Base-by-base conservation (phyloP, 75 land plant species). In the Larix kaempferi region DNA sequence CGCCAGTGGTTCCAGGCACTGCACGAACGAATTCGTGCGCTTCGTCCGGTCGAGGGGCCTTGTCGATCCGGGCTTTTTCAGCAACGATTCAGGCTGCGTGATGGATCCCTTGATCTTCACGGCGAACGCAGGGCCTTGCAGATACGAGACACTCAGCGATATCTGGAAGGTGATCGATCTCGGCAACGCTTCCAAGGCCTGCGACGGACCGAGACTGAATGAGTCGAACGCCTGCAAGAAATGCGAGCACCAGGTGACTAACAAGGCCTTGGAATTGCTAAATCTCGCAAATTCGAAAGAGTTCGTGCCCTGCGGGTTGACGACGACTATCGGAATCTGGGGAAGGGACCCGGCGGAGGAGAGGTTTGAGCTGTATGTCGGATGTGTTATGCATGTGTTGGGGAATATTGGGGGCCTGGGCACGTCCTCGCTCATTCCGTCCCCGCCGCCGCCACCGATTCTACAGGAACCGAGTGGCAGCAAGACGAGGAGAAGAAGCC, bases 271-370 rank as follows among this genome's bases (percentile, higher is more conserved):
- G 72, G 2, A 61, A 3, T 65, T 83, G 14, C 59, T 83, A 6
- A 56, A 75, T 41, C 0, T 41, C 37, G 75, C 84, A 5, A 33
- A 71, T 22, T 75, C 74, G 67, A 83, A 76, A 26, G 84, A 83
- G 8, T 44, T 79, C 52, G 84, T 83, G 7, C 74, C 84, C 78
- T 83, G 81, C 71, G 84, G 84, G 4, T 75, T 83, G 64, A 81
- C 84, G 13, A 74, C 76, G 4, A 79, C 84, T 25, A 49, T 83
- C 56, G 84, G 74, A 5, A 21, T 79, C 58, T 83, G 84, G 84
- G 41, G 77, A 0, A 6, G n/a, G 12, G 27, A 65, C 2, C 71
- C 52, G 10, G 59, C 77, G 22, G 58, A 67, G 12, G 22, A 7
- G 3, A 61, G 63, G 1, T 83, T 83, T 57, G 22, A 49, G 7